These are phyloP conservation scores for Tetraselmis striata DNA, from an alignment of 139 green algal species.

Conservation along the genomic window DNA sequence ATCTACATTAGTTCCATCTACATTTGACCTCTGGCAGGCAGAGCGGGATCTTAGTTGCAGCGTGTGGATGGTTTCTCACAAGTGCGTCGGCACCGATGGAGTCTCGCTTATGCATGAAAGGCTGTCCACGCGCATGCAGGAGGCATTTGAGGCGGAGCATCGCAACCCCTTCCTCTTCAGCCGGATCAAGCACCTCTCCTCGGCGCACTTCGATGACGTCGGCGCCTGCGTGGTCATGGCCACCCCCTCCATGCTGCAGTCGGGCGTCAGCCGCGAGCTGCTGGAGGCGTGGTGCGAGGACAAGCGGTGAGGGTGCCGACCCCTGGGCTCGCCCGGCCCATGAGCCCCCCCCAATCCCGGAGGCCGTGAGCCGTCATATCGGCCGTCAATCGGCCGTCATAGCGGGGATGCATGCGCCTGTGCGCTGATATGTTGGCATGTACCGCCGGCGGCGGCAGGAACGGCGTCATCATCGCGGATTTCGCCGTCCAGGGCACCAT, in stretches of 20 bases:
- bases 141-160: constrained; percentile 18
- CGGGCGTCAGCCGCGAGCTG: constrained; percentile 55
- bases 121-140: constrained; percentile 2
- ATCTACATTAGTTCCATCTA: too few relatives aligned
- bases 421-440: too few relatives aligned
- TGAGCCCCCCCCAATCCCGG: too few relatives aligned
- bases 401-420: too few relatives aligned
- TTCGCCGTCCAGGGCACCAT: constrained; percentile 96
- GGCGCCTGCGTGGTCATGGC: constrained; percentile 94
- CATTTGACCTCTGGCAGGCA: too few relatives aligned
- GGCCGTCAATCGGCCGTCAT: too few relatives aligned
- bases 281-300: constrained; percentile 95
- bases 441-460: constrained; percentile 30
- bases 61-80: too few relatives aligned
- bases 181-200: constrained; percentile 76
- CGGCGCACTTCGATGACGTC: constrained; percentile 60
- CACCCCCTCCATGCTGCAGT: constrained; percentile 87
- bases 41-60: too few relatives aligned
- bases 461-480: constrained; percentile 92
- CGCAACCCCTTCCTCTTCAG: constrained; percentile 96
- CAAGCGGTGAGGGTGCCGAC: constrained; percentile 11
- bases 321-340: too few relatives aligned
- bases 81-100: too few relatives aligned
- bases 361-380: too few relatives aligned
- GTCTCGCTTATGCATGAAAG: too few relatives aligned